Base-by-base conservation (phyloP, 106 monocot species). In the Dioscorea zingiberensis region DNA sequence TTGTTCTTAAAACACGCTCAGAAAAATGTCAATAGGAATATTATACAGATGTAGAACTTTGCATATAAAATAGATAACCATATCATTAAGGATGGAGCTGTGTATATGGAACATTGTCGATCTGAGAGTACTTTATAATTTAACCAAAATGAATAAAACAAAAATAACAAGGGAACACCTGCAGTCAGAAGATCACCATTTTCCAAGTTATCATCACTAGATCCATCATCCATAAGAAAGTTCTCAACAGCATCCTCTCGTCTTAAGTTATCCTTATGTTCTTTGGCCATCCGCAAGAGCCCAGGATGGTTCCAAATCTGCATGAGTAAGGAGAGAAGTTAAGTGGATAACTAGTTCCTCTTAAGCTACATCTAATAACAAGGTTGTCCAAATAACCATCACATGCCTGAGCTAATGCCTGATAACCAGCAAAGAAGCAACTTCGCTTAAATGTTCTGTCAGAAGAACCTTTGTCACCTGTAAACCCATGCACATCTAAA, bases 281-380 rank as follows among this genome's bases (percentile, higher is more conserved):
- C 85, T 84, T 97, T 97, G 14, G 79, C 78, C 78, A 97, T 67
- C 68, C 84, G 92, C 62, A 97, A 47, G 32, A 97, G 88, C n/a
- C 97, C 97, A 66, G 97, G 97, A 85, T 97, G 97, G 64, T 97
- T 97, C 85, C 92, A 89, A 72, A 97, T 86, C 97, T 97, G 53
- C 29, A 55, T 21, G 18, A 3, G 6, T 38, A 6, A 6, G 38
- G 4, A 38, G 38, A 6, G 38, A 10, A 38, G 10, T 6, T 6
- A 38, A 2, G 51, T 51, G 18, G 18, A 51, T 51, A 19, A 16
- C 15, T 4, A 8, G 29, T 54, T 68, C 10, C 62, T 38, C 47
- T 59, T 4, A 62, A 54, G 15, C 32, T 45, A 5, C 18, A 13
- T 4, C 18, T 18, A 3, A 51, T 51, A 51, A 51, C 51, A 51